Percentiles rank a stretch among this genome's conserved stretches.
phyloP scores from a whole-genome alignment of 2,329 filamentous ascomycete genomes.

The Alternaria infectoria region DNA sequence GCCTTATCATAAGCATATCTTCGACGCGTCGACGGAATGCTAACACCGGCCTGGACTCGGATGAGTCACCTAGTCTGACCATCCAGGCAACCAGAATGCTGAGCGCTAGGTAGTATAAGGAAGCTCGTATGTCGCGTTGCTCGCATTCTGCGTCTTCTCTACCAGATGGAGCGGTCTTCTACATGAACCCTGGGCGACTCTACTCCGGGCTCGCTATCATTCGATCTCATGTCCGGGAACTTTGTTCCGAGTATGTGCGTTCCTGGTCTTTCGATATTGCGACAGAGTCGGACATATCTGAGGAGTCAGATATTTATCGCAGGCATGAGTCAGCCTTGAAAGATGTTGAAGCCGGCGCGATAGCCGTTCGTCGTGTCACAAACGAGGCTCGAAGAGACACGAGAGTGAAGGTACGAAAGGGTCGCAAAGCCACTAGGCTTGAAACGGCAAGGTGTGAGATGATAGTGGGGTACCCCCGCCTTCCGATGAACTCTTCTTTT shows the following conservation, averaged over 20 bases:
- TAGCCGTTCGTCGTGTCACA: not conserved
- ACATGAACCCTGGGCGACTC: not conserved
- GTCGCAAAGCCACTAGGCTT: not conserved
- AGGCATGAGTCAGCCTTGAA: not conserved
- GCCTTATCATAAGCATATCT: not conserved
- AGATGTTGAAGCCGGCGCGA: not conserved
- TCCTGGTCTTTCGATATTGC: not conserved
- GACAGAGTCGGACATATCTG: not conserved
- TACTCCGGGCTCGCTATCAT: not conserved
- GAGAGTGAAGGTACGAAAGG: not conserved
- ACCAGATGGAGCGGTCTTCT: not conserved
- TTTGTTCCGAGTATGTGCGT: not conserved
- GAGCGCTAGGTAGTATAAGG: conserved; percentile 3
- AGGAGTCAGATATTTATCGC: not conserved
- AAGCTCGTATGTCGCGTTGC: not conserved
- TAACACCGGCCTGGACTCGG: not conserved
- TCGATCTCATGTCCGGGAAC: not conserved
- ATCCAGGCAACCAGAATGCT: not conserved
- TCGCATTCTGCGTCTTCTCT: not conserved
- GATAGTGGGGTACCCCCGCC: not conserved
- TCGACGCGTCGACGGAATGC: not conserved
- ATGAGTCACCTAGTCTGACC: conserved; percentile 1
- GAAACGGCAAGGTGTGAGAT: not conserved
- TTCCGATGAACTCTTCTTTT: not conserved
- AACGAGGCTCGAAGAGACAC: not conserved